Conservation (phyloP, 805 yeast species). For the Zygoascus flipseniorum region DNA sequence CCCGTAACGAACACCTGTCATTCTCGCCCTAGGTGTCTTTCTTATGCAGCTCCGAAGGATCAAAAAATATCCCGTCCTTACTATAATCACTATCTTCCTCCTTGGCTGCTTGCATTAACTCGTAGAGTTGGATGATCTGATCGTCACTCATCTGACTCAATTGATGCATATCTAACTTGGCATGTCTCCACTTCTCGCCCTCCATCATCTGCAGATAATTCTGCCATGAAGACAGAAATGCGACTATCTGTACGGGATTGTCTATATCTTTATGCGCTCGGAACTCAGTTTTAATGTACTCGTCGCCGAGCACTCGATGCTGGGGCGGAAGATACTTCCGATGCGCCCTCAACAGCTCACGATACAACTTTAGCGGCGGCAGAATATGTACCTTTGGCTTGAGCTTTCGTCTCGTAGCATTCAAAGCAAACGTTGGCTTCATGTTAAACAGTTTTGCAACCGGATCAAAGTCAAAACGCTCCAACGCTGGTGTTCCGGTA, state of each 20-base stretch:
- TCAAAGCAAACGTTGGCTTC: neutral
- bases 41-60: neutral
- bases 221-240: constrained; percentile 92
- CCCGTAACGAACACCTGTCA: no score
- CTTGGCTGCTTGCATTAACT: constrained; percentile 37
- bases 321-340: constrained; percentile 49
- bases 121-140: constrained; percentile 65
- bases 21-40: neutral
- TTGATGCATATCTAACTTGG: constrained; percentile 51
- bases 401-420: constrained; percentile 14
- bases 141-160: constrained; percentile 84
- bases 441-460: neutral
- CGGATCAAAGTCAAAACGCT: no score
- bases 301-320: constrained; percentile 76
- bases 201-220: constrained; percentile 30
- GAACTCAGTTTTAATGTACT: constrained; percentile 84
- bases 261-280: constrained; percentile 71
- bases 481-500: no score
- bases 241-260: constrained; percentile 89
- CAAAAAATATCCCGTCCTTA: neutral
- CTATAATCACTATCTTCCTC: constrained; percentile 29
- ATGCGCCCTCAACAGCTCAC: constrained; percentile 80
- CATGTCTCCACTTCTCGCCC: constrained; percentile 55
- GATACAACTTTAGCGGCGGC: constrained; percentile 75
- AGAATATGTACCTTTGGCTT: constrained; percentile 32